These are phyloP conservation scores for Astrothelium subdiscretum DNA, from an alignment of 495 filamentous ascomycete species.

Conservation along the genomic window DNA sequence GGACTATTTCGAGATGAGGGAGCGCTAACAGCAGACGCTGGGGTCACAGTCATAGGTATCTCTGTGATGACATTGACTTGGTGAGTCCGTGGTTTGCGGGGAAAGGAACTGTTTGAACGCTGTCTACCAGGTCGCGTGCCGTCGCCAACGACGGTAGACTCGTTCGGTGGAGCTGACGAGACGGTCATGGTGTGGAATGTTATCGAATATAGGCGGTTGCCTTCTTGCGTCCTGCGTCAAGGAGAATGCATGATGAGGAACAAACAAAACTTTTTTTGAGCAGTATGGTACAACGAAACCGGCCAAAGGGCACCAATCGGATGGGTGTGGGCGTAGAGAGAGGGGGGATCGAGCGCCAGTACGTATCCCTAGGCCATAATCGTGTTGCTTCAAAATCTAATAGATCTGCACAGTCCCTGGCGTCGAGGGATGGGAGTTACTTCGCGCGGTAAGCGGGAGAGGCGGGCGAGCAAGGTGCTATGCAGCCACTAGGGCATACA, in stretches of 20 bases:
- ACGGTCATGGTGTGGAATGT: neutral
- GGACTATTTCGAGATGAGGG: neutral
- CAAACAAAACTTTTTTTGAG: neutral
- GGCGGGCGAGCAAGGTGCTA: neutral
- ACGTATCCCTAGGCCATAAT: neutral
- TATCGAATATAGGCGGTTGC: neutral
- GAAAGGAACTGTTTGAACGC: neutral
- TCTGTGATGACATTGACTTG: neutral
- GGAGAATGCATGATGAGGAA: neutral
- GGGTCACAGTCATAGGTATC: neutral
- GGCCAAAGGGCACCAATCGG: neutral
- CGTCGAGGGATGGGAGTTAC: neutral
- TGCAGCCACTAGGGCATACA: neutral
- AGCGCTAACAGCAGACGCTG: neutral
- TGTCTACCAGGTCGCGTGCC: neutral
- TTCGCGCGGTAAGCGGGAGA: neutral
- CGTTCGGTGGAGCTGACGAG: neutral
- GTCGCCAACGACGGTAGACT: neutral
- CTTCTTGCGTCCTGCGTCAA: neutral
- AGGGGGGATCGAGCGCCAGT: neutral
- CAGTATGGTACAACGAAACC: neutral
- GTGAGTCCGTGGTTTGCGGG: neutral
- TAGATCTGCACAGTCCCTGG: neutral
- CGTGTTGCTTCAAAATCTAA: neutral
- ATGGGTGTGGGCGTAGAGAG: neutral